A percentile compares a stretch with the other conserved stretches of the same genome.
Evolutionary conservation across 805 yeast genomes (phyloP).

Genomic region (Kluyveromyces lactis): DNA sequence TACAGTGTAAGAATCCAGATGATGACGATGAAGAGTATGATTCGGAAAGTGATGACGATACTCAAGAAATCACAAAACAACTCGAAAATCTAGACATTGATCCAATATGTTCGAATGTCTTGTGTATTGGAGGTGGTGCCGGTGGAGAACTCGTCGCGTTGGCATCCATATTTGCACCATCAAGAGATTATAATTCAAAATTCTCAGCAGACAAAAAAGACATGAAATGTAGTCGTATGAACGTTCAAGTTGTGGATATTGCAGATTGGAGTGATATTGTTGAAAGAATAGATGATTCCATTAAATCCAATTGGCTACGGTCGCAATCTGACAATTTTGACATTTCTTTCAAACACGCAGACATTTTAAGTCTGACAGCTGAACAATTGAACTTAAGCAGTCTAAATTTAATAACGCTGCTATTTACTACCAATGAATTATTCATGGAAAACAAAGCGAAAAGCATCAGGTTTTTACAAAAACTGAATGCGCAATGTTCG

Average conservation of each 20-base stretch:
- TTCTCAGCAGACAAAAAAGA: slow-evolving; percentile 8
- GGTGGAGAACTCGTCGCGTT: slow-evolving; percentile 68
- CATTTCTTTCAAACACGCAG: slow-evolving; percentile 29
- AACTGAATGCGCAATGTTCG: slow-evolving; percentile 41
- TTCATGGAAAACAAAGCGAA: slow-evolving; percentile 59
- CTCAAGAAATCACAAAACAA: slow-evolving; percentile 1
- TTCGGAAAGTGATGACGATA: slow-evolving; percentile 3
- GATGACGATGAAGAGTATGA: slow-evolving; percentile 9
- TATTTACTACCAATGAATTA: slow-evolving; percentile 84
- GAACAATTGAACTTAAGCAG: slow-evolving; percentile 19
- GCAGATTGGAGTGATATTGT: slow-evolving; percentile 68
- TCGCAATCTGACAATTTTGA: slow-evolving; percentile 27
- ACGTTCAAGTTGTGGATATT: slow-evolving; percentile 57
- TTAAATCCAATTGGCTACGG: slow-evolving; percentile 49
- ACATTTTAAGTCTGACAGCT: slow-evolving; percentile 29
- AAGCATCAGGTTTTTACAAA: slow-evolving; percentile 51
- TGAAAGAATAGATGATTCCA: slow-evolving; percentile 33
- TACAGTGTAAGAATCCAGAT: slow-evolving; percentile 12
- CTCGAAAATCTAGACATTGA: background rate
- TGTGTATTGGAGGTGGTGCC: slow-evolving; percentile 86
- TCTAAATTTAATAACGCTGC: slow-evolving; percentile 51
- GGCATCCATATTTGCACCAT: slow-evolving; percentile 44
- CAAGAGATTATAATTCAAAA: slow-evolving; percentile 20
- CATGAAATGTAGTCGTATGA: slow-evolving; percentile 21
- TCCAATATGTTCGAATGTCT: slow-evolving; percentile 29